A percentile compares a stretch with the other conserved stretches of the same genome.
phyloP scores from a whole-genome alignment of 768 basidiomycete genomes.

The Tulasnella sp. region DNA sequence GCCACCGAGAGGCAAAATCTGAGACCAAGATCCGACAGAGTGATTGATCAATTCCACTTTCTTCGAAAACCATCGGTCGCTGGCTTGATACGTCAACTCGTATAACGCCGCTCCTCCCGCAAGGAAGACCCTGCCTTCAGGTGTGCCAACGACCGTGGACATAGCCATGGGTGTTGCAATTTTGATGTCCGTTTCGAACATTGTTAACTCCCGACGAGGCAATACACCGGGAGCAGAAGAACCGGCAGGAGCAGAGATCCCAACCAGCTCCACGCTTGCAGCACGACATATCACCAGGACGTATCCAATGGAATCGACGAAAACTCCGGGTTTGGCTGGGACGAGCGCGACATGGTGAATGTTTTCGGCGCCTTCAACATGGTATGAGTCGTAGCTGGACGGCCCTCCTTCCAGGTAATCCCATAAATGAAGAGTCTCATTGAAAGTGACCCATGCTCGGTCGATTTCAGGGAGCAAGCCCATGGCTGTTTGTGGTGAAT shows the following conservation, averaged over 20 bases:
- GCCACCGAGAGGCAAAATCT: constrained; percentile 39
- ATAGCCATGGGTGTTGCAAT: constrained; percentile 67
- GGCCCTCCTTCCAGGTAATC: constrained; percentile 71
- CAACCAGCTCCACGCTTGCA: constrained; percentile 70
- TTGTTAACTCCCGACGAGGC: constrained; percentile 59
- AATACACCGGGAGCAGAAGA: constrained; percentile 33
- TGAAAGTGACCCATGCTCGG: constrained; percentile 89
- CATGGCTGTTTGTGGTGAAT: constrained; percentile 29
- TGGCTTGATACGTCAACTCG: constrained; percentile 84
- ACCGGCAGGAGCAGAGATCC: constrained; percentile 44
- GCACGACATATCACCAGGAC: constrained; percentile 87
- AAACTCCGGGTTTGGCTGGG: constrained; percentile 67
- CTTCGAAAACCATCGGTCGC: constrained; percentile 87
- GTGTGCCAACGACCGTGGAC: constrained; percentile 67
- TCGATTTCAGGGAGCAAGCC: constrained; percentile 89
- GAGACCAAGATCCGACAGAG: constrained; percentile 69
- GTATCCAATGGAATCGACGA: constrained; percentile 84
- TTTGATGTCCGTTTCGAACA: constrained; percentile 83
- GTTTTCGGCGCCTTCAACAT: constrained; percentile 74
- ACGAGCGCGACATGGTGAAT: constrained; percentile 86
- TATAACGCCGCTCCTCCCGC: constrained; percentile 79
- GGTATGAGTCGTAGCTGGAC: not conserved
- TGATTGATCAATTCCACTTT: constrained; percentile 78
- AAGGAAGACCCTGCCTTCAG: constrained; percentile 86
- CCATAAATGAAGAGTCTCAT: constrained; percentile 92